phyloP scores from a whole-genome alignment of 768 basidiomycete genomes.

The Boletus rubroflammeus region DNA sequence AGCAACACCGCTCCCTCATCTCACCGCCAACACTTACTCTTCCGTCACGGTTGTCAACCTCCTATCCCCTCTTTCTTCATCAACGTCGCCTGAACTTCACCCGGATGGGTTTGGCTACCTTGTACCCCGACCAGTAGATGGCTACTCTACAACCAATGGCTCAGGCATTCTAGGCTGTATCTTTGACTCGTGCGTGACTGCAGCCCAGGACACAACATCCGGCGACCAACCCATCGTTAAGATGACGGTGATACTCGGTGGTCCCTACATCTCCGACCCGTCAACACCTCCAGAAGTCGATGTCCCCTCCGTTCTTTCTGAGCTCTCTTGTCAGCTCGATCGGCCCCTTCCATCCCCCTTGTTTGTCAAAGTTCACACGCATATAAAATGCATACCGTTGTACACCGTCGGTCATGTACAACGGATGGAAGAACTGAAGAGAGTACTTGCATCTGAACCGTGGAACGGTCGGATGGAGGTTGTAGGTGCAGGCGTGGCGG shows the following conservation, averaged over 20 bases:
- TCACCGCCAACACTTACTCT: background rate
- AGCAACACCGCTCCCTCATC: background rate
- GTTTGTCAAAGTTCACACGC: background rate
- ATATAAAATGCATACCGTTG: background rate
- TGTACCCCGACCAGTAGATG: conserved; percentile 66
- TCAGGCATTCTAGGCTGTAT: background rate
- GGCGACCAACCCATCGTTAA: background rate
- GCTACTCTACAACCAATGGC: conserved; percentile 37
- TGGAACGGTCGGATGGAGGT: background rate
- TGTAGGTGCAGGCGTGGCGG: background rate
- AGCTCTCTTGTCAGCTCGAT: background rate
- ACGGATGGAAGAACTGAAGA: background rate
- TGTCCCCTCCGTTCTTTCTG: background rate
- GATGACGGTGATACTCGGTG: background rate
- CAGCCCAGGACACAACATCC: background rate
- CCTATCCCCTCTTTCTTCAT: background rate
- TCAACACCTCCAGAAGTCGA: background rate
- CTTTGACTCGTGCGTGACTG: background rate
- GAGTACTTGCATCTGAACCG: background rate
- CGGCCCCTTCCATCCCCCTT: background rate
- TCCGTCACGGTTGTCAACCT: background rate
- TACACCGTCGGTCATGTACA: background rate
- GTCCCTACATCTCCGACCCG: background rate
- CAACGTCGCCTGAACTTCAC: conserved; percentile 45
- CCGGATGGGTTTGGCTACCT: conserved; percentile 90